These are phyloP conservation scores for Gracilaria vermiculophylla DNA, from an alignment of 23 red algal species.

Conservation along the genomic window DNA sequence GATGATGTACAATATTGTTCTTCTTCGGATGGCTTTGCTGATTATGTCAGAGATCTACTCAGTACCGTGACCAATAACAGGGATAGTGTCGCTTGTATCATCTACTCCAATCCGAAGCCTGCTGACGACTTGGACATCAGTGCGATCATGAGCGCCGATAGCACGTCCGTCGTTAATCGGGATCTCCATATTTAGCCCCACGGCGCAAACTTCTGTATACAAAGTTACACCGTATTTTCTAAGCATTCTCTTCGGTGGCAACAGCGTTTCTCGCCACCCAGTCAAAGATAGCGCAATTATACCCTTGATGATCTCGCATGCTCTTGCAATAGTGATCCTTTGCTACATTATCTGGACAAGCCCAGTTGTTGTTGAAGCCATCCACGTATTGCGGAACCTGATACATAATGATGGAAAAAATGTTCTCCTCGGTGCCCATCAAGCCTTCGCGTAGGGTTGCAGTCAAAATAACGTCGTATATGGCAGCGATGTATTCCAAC, in stretches of 20 bases:
- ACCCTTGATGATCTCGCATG: slow-evolving; percentile 25
- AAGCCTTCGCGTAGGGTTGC: slow-evolving; percentile 41
- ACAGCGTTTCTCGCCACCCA: slow-evolving; percentile 26
- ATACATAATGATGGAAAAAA: slow-evolving; percentile 44
- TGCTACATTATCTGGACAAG: slow-evolving; percentile 29
- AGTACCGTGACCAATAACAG: too few species aligned
- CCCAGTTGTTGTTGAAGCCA: slow-evolving; percentile 62
- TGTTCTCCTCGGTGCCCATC: slow-evolving; percentile 67
- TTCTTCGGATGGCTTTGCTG: too few species aligned
- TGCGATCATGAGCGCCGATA: too few species aligned
- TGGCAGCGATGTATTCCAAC: slow-evolving; percentile 34
- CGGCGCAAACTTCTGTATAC: too few species aligned
- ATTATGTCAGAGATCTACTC: too few species aligned
- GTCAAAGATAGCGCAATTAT: slow-evolving; percentile 52
- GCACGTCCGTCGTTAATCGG: too few species aligned
- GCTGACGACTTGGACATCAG: too few species aligned
- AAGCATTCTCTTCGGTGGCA: not conserved
- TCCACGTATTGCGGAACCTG: slow-evolving; percentile 59
- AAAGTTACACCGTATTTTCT: too few species aligned
- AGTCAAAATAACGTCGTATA: slow-evolving; percentile 49
- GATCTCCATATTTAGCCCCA: too few species aligned
- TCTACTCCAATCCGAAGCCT: too few species aligned
- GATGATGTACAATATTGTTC: too few species aligned
- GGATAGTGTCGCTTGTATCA: too few species aligned
- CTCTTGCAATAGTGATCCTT: slow-evolving; percentile 42